Evolutionary conservation across 306 rosid species (phyloP).

Genomic region (Glycine tomentella): DNA sequence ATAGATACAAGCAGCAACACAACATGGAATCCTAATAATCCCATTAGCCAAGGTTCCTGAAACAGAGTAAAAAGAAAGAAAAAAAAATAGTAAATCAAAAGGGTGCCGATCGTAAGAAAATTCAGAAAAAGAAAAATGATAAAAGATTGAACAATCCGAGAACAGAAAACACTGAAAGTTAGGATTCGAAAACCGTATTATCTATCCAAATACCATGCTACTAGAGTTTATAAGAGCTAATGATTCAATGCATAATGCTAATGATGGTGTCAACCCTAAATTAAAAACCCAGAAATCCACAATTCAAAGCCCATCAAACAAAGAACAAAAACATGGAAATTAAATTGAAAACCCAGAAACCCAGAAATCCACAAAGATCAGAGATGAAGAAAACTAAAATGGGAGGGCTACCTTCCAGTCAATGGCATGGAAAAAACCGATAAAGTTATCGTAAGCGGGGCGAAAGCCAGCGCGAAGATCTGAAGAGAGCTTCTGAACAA

Average conservation of each 20-base stretch:
- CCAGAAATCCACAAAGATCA: background rate
- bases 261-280: too few relatives aligned
- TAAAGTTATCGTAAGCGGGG: constrained; percentile 79
- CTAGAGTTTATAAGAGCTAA: too few relatives aligned
- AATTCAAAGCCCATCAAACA: too few relatives aligned
- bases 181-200: constrained; percentile 8
- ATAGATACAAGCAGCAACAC: constrained; percentile 59
- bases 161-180: constrained; percentile 8
- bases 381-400: background rate
- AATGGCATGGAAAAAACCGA: constrained; percentile 91
- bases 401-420: constrained; percentile 75
- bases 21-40: constrained; percentile 65
- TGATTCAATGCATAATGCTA: too few relatives aligned
- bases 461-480: constrained; percentile 77
- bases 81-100: constrained; percentile 3
- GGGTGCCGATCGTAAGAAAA: constrained; percentile 1
- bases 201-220: background rate
- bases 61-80: constrained; percentile 17
- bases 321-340: too few relatives aligned
- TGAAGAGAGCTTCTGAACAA: constrained; percentile 73
- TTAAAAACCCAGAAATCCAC: too few relatives aligned
- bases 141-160: constrained; percentile 25
- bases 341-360: background rate
- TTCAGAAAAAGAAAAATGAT: constrained; percentile 13
- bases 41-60: constrained; percentile 91